Conservation (phyloP, 1,139 yeast genomes). For the Entelexis sorbosivorans region DNA sequence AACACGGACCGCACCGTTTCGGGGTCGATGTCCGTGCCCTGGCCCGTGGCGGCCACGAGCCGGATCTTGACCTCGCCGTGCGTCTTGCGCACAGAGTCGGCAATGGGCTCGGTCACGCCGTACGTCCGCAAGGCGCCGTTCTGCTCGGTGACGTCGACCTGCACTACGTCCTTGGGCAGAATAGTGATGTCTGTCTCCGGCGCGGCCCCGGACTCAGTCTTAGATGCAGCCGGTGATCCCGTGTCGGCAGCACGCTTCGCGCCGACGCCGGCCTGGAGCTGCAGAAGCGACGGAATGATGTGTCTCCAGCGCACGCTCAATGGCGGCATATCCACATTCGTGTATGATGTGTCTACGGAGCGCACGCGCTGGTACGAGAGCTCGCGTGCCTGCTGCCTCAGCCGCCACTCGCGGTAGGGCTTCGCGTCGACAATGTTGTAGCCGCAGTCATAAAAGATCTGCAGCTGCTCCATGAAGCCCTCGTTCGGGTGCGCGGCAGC, state of each 20-base stretch:
- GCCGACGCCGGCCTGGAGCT: background rate
- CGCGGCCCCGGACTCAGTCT: background rate
- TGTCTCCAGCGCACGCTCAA: constrained; percentile 21
- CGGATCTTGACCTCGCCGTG: background rate
- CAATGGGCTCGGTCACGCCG: constrained; percentile 14
- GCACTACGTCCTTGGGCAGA: background rate
- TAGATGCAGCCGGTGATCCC: background rate
- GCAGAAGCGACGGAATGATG: constrained; percentile 15
- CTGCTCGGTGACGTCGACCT: constrained; percentile 4
- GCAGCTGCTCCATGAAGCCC: constrained; percentile 63
- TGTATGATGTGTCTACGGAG: constrained; percentile 11
- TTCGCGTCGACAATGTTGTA: constrained; percentile 34
- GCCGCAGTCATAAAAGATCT: constrained; percentile 45
- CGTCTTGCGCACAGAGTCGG: constrained; percentile 1
- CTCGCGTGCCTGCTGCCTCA: constrained; percentile 32
- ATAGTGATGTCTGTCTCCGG: background rate
- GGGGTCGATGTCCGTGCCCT: constrained; percentile 2
- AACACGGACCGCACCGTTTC: constrained; percentile 11
- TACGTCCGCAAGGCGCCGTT: background rate
- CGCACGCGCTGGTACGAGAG: constrained; percentile 8
- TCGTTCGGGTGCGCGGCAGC: constrained; percentile 59
- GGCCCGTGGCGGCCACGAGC: constrained; percentile 1
- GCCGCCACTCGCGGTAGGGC: constrained; percentile 44
- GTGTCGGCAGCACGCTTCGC: background rate
- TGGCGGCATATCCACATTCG: constrained; percentile 19